Evolutionary conservation across 345 rosid genomes (phyloP).

Genomic region (Syzygium jambos): DNA sequence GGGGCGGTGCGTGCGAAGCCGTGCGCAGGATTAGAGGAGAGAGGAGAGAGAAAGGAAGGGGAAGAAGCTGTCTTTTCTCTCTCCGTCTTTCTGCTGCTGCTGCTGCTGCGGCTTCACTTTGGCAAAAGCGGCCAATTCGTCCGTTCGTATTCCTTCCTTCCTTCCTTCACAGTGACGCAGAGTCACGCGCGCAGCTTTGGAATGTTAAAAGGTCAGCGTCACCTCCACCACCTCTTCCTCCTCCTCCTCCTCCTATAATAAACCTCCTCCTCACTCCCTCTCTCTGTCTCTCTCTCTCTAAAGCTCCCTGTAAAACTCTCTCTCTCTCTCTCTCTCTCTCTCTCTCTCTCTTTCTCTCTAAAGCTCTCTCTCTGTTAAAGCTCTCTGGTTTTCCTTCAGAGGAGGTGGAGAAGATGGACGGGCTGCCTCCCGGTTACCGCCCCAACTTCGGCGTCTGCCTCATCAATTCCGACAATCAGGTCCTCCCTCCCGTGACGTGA

Average conservation of each 20-base stretch:
- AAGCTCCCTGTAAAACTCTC: background rate
- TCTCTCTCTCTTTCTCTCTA: background rate
- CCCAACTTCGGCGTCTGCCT: conserved; percentile 98
- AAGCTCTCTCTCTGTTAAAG: too few relatives aligned
- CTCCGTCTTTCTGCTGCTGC: background rate
- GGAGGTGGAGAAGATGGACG: conserved; percentile 69
- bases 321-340: background rate
- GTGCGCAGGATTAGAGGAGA: background rate
- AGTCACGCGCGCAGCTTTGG: background rate
- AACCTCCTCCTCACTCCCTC: background rate
- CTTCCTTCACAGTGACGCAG: background rate
- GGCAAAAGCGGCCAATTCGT: background rate
- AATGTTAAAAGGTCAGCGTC: conserved; percentile 9
- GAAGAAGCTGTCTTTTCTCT: background rate
- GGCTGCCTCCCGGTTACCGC: conserved; percentile 89
- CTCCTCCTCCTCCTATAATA: background rate
- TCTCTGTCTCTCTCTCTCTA: background rate
- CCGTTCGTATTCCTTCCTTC: background rate
- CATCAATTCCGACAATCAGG: conserved; percentile 83
- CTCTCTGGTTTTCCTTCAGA: background rate
- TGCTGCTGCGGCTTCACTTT: too few relatives aligned
- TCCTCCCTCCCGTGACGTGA: background rate
- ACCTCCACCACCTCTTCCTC: background rate
- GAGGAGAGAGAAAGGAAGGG: background rate
- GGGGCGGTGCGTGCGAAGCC: background rate